Conservation (phyloP, 257 asterid genomes). For the Penstemon barbatus region DNA sequence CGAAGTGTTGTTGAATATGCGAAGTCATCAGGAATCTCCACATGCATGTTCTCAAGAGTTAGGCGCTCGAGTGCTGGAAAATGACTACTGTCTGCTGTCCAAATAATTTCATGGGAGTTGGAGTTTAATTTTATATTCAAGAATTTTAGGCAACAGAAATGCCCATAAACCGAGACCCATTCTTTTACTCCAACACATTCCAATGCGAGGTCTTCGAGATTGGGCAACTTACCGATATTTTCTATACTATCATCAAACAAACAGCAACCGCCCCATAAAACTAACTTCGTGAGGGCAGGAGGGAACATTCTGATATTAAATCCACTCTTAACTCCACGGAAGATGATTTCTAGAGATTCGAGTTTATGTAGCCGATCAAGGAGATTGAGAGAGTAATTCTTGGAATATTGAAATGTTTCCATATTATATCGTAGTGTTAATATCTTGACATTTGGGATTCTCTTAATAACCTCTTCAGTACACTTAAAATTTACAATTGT, state of each 20-base stretch:
- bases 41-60: too few relatives aligned
- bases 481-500: neutral
- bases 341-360: neutral
- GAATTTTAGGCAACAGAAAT: conserved; percentile 16
- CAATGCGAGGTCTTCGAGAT: conserved; percentile 19
- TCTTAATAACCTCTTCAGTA: conserved; percentile 23
- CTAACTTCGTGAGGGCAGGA: conserved; percentile 20
- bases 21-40: too few relatives aligned
- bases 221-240: conserved; percentile 23
- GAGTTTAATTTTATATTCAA: neutral
- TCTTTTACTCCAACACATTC: neutral
- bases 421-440: neutral
- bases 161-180: conserved; percentile 24
- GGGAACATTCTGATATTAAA: conserved; percentile 14
- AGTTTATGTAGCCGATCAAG: conserved; percentile 13
- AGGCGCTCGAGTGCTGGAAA: too few relatives aligned
- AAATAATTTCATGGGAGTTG: too few relatives aligned
- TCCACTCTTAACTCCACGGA: neutral
- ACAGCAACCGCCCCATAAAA: neutral
- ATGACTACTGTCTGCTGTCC: too few relatives aligned
- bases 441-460: conserved; percentile 33
- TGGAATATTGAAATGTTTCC: neutral
- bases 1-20: too few relatives aligned
- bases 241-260: conserved; percentile 19
- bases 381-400: neutral